Evolutionary conservation across 2,329 filamentous ascomycete species (phyloP).

Genomic region (Cryoendolithus antarcticus): DNA sequence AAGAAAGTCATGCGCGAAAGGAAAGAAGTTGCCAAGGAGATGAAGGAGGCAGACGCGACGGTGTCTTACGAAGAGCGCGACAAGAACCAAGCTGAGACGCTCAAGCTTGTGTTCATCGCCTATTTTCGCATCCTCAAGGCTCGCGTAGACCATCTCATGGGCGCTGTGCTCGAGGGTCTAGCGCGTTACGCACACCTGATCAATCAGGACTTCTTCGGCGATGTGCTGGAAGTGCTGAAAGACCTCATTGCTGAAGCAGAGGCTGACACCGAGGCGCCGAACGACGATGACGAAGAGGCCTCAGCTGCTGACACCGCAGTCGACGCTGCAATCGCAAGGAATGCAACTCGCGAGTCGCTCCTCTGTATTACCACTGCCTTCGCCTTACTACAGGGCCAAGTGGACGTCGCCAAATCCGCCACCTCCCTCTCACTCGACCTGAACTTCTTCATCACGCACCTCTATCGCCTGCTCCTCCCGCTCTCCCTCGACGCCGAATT

Average conservation of each 20-base stretch:
- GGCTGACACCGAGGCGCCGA: conserved; percentile 32
- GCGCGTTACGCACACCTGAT: conserved; percentile 92
- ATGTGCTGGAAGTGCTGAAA: conserved; percentile 85
- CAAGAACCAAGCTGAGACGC: conserved; percentile 83
- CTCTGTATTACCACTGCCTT: conserved; percentile 95
- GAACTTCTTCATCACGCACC: conserved; percentile 86
- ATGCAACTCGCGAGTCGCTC: conserved; percentile 73
- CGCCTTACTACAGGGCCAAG: conserved; percentile 83
- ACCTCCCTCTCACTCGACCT: conserved; percentile 76
- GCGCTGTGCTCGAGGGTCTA: conserved; percentile 87
- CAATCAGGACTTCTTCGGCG: conserved; percentile 98
- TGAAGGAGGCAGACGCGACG: conserved; percentile 80
- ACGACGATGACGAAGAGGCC: conserved; percentile 30
- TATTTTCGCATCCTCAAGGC: conserved; percentile 93
- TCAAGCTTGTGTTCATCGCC: conserved; percentile 88
- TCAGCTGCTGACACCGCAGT: conserved; percentile 29
- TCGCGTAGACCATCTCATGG: conserved; percentile 74
- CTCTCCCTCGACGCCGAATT: conserved; percentile 74
- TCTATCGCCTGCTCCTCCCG: conserved; percentile 76
- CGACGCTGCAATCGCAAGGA: conserved; percentile 42
- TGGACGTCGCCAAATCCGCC: conserved; percentile 74
- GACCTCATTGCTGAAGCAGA: conserved; percentile 71
- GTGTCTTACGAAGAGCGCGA: conserved; percentile 89
- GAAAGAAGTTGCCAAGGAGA: conserved; percentile 81
- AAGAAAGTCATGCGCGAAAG: conserved; percentile 75